These are phyloP conservation scores for Naganishia albida DNA, from an alignment of 1,284 basidiomycete species.

Conservation along the genomic window DNA sequence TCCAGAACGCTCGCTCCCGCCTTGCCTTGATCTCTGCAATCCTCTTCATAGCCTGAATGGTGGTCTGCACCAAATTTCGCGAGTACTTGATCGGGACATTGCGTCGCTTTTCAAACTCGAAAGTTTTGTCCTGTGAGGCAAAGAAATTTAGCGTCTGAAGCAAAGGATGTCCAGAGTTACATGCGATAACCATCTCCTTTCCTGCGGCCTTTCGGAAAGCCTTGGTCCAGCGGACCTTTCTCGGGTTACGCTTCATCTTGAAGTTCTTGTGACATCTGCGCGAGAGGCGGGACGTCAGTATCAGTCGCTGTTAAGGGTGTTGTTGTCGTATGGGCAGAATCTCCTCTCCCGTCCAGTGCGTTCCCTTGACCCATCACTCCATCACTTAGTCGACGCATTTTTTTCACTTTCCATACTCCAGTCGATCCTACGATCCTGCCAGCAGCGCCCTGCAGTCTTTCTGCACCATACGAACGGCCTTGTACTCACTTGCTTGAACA, in stretches of 20 bases:
- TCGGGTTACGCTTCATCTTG: slow-evolving; percentile 99
- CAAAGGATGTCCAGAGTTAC: slow-evolving; percentile 43
- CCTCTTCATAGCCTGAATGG: slow-evolving; percentile 96
- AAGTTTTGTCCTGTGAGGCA: slow-evolving; percentile 81
- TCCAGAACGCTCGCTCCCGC: slow-evolving; percentile 97
- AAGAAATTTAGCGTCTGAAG: neutral
- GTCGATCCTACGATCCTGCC: neutral
- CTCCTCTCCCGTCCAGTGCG: no score
- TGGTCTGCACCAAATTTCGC: slow-evolving; percentile 88
- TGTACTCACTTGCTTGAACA: slow-evolving; percentile 85
- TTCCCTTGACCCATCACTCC: no score
- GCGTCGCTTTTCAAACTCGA: slow-evolving; percentile 98
- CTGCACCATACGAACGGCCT: neutral
- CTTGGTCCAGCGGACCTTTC: slow-evolving; percentile 99
- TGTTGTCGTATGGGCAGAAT: no score
- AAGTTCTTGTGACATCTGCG: slow-evolving; percentile 95
- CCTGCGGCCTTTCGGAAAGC: slow-evolving; percentile 98
- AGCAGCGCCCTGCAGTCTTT: neutral
- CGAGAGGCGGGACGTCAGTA: no score
- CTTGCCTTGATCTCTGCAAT: slow-evolving; percentile 88
- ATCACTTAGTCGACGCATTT: no score
- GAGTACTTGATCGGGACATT: slow-evolving; percentile 98
- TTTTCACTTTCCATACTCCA: no score
- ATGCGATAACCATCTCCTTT: slow-evolving; percentile 98
- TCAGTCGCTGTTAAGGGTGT: no score